Conservation (phyloP, 148 eudicot genomes). For the Tetragonia tetragonoides region DNA sequence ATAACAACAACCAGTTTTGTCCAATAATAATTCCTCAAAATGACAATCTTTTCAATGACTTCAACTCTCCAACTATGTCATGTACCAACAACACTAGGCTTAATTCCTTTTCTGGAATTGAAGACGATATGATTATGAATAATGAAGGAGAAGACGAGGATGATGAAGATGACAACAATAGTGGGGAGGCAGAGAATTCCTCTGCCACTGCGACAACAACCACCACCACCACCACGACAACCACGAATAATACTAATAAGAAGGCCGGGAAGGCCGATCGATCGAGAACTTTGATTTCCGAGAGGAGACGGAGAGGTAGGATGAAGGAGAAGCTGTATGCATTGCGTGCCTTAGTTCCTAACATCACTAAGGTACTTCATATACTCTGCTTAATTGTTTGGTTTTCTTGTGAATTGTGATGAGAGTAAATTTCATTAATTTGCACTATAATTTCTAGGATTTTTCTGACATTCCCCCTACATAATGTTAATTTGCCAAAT, state of each 20-base stretch:
- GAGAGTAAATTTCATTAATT: too few species aligned
- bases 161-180: slow-evolving; percentile 23
- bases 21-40: not conserved
- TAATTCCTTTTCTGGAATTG: slow-evolving; percentile 29
- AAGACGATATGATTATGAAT: slow-evolving; percentile 6
- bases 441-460: too few species aligned
- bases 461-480: too few species aligned
- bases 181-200: slow-evolving; percentile 28
- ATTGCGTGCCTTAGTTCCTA: slow-evolving; percentile 86
- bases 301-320: slow-evolving; percentile 71
- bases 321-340: slow-evolving; percentile 96
- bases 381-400: too few species aligned
- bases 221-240: not conserved
- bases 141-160: slow-evolving; percentile 5
- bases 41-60: slow-evolving; percentile 13
- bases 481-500: too few species aligned
- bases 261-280: slow-evolving; percentile 53
- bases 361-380: slow-evolving; percentile 70
- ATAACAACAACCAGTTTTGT: not conserved
- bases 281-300: slow-evolving; percentile 71
- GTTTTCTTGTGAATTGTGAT: too few species aligned
- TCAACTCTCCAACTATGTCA: slow-evolving; percentile 31
- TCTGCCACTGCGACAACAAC: slow-evolving; percentile 9
- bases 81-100: slow-evolving; percentile 21
- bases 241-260: not conserved